Evolutionary conservation across 2,329 filamentous ascomycete genomes (phyloP).

Genomic region (Calonectria pauciramosa): DNA sequence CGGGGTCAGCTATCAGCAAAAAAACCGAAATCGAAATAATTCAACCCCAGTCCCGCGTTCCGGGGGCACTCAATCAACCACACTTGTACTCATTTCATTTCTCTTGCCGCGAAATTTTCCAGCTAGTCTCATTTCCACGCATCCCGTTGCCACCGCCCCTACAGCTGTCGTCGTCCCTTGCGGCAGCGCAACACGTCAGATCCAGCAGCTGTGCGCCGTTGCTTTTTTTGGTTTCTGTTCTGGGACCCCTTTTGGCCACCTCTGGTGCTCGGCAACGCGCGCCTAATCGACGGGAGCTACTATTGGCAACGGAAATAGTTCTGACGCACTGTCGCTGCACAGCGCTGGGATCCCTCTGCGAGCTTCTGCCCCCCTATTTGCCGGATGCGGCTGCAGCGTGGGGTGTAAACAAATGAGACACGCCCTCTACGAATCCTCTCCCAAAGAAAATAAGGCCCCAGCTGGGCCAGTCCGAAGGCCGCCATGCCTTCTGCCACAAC

Average conservation of each 20-base stretch:
- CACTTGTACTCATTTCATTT: constrained; percentile 25
- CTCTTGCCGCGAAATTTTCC: constrained; percentile 17
- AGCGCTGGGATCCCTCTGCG: constrained; percentile 34
- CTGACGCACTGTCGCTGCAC: constrained; percentile 11
- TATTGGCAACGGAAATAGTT: constrained; percentile 19
- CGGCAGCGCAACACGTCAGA: constrained; percentile 5
- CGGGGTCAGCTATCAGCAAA: not conserved
- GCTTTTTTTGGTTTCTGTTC: constrained; percentile 1
- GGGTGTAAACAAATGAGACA: constrained; percentile 50
- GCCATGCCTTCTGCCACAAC: constrained; percentile 45
- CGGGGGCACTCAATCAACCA: constrained; percentile 8
- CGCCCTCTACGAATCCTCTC: constrained; percentile 39
- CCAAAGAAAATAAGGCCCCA: constrained; percentile 42
- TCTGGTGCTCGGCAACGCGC: constrained; percentile 30
- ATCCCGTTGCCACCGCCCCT: constrained; percentile 1
- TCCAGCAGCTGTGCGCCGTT: not conserved
- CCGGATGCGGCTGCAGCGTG: constrained; percentile 41
- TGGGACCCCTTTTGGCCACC: constrained; percentile 8
- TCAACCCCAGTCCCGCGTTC: constrained; percentile 3
- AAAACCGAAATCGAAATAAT: constrained; percentile 5
- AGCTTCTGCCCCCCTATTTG: constrained; percentile 44
- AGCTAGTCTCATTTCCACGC: constrained; percentile 24
- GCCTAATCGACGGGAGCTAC: constrained; percentile 29
- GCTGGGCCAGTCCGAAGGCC: constrained; percentile 38
- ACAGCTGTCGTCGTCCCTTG: constrained; percentile 4